phyloP scores from a whole-genome alignment of 768 basidiomycete species.

The Clathrus columnatus region DNA sequence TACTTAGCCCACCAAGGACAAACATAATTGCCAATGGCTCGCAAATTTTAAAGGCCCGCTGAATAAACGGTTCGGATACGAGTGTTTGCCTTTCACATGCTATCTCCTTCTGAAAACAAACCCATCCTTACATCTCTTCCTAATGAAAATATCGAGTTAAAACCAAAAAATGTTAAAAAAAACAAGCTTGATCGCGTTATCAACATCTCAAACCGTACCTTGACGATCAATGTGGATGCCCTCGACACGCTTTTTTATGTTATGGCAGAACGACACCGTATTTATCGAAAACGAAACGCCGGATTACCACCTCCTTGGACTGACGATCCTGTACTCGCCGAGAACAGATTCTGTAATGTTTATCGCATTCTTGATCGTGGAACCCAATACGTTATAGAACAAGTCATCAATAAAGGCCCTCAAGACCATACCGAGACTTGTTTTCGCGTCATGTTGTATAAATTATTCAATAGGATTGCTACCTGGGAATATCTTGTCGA shows the following conservation, averaged over 20 bases:
- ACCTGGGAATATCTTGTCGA: conserved; percentile 58
- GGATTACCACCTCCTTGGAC: conserved; percentile 40
- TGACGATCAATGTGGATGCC: neutral
- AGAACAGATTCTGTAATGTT: conserved; percentile 61
- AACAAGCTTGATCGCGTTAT: neutral
- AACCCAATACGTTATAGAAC: conserved; percentile 56
- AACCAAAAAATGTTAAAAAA: neutral
- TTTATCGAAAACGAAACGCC: neutral
- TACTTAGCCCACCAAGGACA: too few relatives aligned
- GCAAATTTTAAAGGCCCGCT: too few relatives aligned
- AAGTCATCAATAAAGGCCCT: conserved; percentile 63
- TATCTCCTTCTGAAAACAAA: neutral
- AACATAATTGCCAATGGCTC: too few relatives aligned
- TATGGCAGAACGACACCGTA: conserved; percentile 6
- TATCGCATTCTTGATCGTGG: conserved; percentile 66
- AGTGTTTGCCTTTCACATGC: too few relatives aligned
- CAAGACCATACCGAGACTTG: conserved; percentile 52
- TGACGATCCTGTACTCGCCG: conserved; percentile 44
- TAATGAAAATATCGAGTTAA: neutral
- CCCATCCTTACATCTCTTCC: too few relatives aligned
- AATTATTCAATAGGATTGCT: conserved; percentile 58
- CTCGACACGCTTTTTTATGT: neutral
- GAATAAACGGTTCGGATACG: too few relatives aligned
- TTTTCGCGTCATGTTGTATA: conserved; percentile 68
- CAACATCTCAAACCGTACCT: neutral